Percentiles rank a stretch among this genome's conserved stretches.
These are phyloP conservation scores for Oxyria digyna DNA, from an alignment of 148 eudicot genomes.

Conservation along the genomic window DNA sequence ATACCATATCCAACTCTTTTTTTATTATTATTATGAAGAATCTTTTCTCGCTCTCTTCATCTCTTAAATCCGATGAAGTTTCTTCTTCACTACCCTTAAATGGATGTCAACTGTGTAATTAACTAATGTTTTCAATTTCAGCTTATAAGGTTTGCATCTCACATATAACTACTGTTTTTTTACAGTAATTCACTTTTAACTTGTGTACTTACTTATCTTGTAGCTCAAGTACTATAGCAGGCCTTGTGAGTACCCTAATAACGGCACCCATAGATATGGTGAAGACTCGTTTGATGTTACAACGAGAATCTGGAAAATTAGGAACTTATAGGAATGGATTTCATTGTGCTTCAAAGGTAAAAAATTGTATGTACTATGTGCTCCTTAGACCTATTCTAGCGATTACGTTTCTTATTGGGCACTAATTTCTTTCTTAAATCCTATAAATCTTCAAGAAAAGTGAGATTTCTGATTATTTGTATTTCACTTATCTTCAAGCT, in stretches of 20 bases:
- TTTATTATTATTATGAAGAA: slow-evolving; percentile 14
- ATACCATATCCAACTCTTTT: slow-evolving; percentile 11
- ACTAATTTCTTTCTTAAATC: neutral
- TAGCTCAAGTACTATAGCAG: slow-evolving; percentile 83
- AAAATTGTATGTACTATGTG: neutral
- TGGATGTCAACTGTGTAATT: neutral
- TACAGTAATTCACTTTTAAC: slow-evolving; percentile 5
- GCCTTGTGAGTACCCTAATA: slow-evolving; percentile 62
- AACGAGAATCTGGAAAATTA: slow-evolving; percentile 41
- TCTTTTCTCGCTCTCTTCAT: neutral
- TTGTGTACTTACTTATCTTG: slow-evolving; percentile 12
- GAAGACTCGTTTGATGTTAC: slow-evolving; percentile 96
- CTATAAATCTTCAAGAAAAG: neutral
- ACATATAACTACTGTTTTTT: slow-evolving; percentile 6
- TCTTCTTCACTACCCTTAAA: neutral
- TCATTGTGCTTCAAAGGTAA: slow-evolving; percentile 83
- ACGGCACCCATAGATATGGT: slow-evolving; percentile 89
- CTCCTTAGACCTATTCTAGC: neutral
- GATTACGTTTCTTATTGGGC: neutral
- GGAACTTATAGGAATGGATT: slow-evolving; percentile 66
- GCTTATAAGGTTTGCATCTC: neutral
- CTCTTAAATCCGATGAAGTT: neutral
- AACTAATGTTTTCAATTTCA: neutral
- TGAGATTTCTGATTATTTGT: neutral
- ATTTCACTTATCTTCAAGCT: neutral